Base-by-base conservation (phyloP, 2,329 filamentous ascomycete genomes). In the Aureobasidium vineae region DNA sequence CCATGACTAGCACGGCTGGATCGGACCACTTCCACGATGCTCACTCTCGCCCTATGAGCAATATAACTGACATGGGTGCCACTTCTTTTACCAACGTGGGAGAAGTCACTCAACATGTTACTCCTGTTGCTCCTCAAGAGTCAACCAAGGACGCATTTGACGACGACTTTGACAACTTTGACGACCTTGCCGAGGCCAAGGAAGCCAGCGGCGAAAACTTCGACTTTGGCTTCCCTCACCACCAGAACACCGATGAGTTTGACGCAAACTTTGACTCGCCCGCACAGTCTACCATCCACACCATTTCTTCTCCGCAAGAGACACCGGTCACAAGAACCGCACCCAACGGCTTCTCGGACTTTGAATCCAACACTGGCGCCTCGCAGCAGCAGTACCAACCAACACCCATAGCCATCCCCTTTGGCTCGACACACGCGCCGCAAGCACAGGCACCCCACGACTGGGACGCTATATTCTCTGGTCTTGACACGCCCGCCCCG, bases 401-500 rank as follows among this genome's bases (percentile, higher is more conserved):
- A 70, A 75, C 28, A 70, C 77, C n/a, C 65, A 76, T 49, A 70
- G 33, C 60, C 38, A 65, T 65, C 8, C 47, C 66, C 47, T 69
- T 68, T 28, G 66, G 47, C 5, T 66, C 65, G 13, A 68, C 66
- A 43, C 73, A 47, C n/a, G 49, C 50, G 15, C 66, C 66, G 69
- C 61, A 68, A 69, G 52, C 79, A 65, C 75, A 80, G 64, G 74
- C 76, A 53, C 75, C 79, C 40, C 90, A 96, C 71, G 94, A 98
- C 76, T 98, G 95, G 95, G 94, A 98, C 73, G 90, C 92, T 45
- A 91, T 98, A 65, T 98, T 98, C 79, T 90, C 91, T 1, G 88
- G 89, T 31, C 81, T 96, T 8, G 90, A 94, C 71, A 84, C 84
- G 1, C 78, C 84, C 10, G 63, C 63, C 60, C 65, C 59, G 26